Base-by-base conservation (phyloP, 345 rosid species). In the Lumnitzera littorea region DNA sequence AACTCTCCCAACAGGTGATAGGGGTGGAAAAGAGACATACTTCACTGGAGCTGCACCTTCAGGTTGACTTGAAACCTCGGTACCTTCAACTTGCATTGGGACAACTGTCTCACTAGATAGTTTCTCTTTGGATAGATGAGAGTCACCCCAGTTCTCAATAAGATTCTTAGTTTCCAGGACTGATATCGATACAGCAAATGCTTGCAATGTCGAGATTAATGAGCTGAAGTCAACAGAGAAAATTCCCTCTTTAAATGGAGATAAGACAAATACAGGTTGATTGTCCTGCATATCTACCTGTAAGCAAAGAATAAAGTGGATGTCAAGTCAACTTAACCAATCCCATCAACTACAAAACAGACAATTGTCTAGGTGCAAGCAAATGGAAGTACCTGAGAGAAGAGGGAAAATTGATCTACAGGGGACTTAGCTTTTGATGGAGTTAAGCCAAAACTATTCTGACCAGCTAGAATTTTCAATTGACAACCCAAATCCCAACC, bases 401-500 rank as follows among this genome's bases (percentile, higher is more conserved):
- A 67, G n/a, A 67, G 70, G 12, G 55, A 31, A 36, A 60, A 60
- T 53, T 70, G 78, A 43, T 76, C 81, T 50, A 7, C 29, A 1
- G 47, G 24, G 0, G 64, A 47, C 46, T 62, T 36, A 43, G 48
- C 24, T 51, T 43, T 27, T n/a, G 51, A 20, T 48, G 56, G 53
- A 36, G 67, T 71, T 55, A 66, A 50, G 50, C 55, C 46, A 25
- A 48, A 65, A 69, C 73, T 85, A 66, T 60, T 71, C 48, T 66
- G 57, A 64, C 78, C 82, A 15, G 75, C 67, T 50, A 89, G 86
- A 73, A 87, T 70, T 82, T 72, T 78, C 51, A 87, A 90, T 64
- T 83, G 74, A 74, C 97, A 94, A 23, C 91, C 91, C 70, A 86
- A 70, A 69, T 94, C 99, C 99, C 99, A 94, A 62, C 97, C 99